phyloP scores from a whole-genome alignment of 2,329 filamentous ascomycete species.

The Plectosphaerella sp. region DNA sequence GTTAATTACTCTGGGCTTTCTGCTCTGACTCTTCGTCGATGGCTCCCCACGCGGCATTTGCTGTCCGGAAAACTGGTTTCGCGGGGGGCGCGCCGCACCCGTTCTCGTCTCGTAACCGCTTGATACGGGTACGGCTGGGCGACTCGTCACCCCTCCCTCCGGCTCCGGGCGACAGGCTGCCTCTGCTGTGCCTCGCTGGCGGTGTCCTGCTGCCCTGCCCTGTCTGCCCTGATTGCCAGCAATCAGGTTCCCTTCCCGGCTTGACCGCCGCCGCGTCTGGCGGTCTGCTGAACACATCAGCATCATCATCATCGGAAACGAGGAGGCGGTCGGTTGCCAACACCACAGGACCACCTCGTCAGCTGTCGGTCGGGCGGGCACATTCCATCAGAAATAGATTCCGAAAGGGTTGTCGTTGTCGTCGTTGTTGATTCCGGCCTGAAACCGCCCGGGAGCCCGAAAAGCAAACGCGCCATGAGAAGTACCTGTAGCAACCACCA shows the following conservation, averaged over 20 bases:
- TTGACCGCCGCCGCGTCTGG: not conserved
- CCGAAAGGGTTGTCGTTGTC: not conserved
- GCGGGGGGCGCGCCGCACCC: no score
- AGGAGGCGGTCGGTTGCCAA: not conserved
- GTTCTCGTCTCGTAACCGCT: no score
- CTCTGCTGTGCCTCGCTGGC: no score
- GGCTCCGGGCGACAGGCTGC: no score
- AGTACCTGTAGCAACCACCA: no score
- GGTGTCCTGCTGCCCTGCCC: no score
- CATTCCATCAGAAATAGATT: not conserved
- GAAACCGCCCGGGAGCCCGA: not conserved
- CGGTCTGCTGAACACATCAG: not conserved
- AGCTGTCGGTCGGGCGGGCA: not conserved
- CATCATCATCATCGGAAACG: no score
- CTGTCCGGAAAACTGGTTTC: not conserved
- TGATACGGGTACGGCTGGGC: no score
- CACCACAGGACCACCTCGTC: not conserved
- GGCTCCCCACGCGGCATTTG: not conserved
- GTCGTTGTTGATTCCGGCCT: not conserved
- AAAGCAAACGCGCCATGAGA: not conserved
- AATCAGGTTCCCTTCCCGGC: not conserved
- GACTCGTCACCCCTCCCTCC: no score
- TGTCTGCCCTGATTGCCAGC: not conserved
- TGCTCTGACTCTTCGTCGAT: not conserved
- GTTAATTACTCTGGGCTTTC: no score